Base-by-base conservation (phyloP, 345 rosid species). In the Arabidopsis arenosa region DNA sequence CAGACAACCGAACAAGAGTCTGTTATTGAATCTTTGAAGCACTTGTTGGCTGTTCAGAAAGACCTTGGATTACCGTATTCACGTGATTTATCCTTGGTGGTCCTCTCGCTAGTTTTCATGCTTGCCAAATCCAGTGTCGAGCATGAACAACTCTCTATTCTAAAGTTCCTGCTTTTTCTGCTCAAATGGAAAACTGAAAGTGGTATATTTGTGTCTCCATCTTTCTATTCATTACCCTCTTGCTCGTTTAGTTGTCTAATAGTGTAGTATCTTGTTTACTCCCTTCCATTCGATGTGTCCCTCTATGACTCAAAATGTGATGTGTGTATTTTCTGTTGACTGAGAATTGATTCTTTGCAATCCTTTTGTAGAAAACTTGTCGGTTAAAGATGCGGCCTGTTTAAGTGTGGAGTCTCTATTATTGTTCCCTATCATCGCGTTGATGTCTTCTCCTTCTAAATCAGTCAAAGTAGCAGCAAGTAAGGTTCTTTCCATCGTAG, bases 381-480 rank as follows among this genome's bases (percentile, higher is more conserved):
- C 53, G 26, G 74, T 77, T 65, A 74, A 62, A 73, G 75, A 75
- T 77, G 78, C 78, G 70, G 70, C 54, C 66, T 63, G 62, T 68
- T 70, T 85, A 67, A 68, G 80, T 48, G 90, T 85, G 71, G 97
- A 93, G 81, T 87, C 90, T 43, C 79, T 93, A 64, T 75, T 91
- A 69, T 78, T 84, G 79, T 89, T 87, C 82, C 98, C 96, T 67
- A 76, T 80, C 65, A 80, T 91, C 72, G 80, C 78, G 69, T 89
- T 93, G 63, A 78, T 93, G 86, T 91, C 97, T 17, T 87, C 93
- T 59, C 87, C 96, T 69, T 93, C 97, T 79, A 87, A 79, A 80
- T 83, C 87, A 79, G 78, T 91, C 68, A 93, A 91, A 84, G 87
- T 80, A 80, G 83, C 79, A 47, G 93, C 96, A 68, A 80, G 79